Conservation (phyloP, 1,284 basidiomycete genomes). For the Trichosporon asahii region DNA sequence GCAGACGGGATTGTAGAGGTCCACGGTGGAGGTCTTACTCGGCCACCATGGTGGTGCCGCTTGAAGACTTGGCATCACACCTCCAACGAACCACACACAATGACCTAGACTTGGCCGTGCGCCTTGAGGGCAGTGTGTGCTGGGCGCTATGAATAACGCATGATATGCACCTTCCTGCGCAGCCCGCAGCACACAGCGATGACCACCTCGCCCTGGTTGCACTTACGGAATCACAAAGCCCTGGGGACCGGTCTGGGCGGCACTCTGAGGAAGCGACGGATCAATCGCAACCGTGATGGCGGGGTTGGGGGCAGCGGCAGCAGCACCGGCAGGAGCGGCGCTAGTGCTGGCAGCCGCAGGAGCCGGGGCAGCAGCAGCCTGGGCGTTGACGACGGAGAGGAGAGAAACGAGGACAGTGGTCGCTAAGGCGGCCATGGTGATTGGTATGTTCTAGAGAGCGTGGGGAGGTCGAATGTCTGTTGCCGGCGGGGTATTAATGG, state of each 20-base stretch:
- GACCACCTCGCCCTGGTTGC: not conserved
- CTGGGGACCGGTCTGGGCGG: slow-evolving; percentile 29
- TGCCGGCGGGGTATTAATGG: not conserved
- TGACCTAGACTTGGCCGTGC: not conserved
- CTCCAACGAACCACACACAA: not conserved
- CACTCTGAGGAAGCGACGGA: slow-evolving; percentile 35
- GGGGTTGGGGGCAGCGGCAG: slow-evolving; percentile 12
- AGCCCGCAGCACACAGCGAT: not conserved
- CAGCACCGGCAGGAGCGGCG: slow-evolving; percentile 11
- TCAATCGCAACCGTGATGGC: slow-evolving; percentile 20
- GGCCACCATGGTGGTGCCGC: not conserved
- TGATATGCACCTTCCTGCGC: not conserved
- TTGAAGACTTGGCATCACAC: not conserved
- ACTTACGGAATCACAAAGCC: slow-evolving; percentile 49
- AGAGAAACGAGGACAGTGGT: slow-evolving; percentile 26
- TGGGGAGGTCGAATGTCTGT: not conserved
- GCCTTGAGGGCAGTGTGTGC: not conserved
- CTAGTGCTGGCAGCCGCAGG: slow-evolving; percentile 10
- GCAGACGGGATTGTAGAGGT: not conserved
- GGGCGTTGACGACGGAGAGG: slow-evolving; percentile 22
- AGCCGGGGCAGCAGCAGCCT: slow-evolving; percentile 15
- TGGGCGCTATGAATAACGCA: not conserved
- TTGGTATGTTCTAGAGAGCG: slow-evolving; percentile 3
- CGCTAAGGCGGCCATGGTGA: slow-evolving; percentile 24
- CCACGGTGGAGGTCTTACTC: not conserved